Evolutionary conservation across 1,284 basidiomycete species (phyloP), one percentile per base, ranked within the genome.

Genomic region (Moesziomyces antarcticus): DNA sequence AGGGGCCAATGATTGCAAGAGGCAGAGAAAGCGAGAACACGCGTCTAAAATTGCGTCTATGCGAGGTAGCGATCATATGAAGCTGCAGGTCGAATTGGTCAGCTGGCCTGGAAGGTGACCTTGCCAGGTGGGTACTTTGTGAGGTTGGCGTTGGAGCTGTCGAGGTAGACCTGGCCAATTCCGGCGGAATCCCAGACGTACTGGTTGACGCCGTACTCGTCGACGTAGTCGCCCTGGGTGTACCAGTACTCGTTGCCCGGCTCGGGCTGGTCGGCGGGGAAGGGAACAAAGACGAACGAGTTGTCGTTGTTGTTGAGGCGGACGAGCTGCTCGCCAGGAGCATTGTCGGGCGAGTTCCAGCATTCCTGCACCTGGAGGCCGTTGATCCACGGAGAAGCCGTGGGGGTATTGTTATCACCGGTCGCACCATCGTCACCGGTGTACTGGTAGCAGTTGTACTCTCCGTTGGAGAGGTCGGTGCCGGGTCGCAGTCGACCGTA

Each of bases 401-500:
- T 21, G 10, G 45, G 18, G 20, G 54, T 16, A 21, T 50, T 33
- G 45, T 30, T 22, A 13, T 14, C 20, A 3, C 20, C 3, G 25
- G 13, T 33, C 30, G 30, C 3, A 13, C 30, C 11, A 14, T n/a
- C 8, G 16, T 24, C 18, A 13, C 24, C 62, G 9, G 40, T 27
- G 22, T 59, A 21, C 3, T n/a, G 5, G 52, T 58, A 60, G 56
- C 67, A 70, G 11, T 48, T 37, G 52, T 55, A 69, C 5, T 22
- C 40, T 16, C 56, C 44, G 22, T 50, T 25, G 11, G 30, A 40
- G 10, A 40, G 18, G 22, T 69, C 60, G 33, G 42, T 51, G 14
- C 27, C 47, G 14, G 60, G 66, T 8, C 60, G 66, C 16, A 69
- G 43, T 10, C 66, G 59, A 20, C 66, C 66, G 45, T 69, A 69